Percentiles rank a stretch among this genome's conserved stretches.
These are phyloP conservation scores for Mycena latifolia DNA, from an alignment of 768 basidiomycete species.

Conservation along the genomic window DNA sequence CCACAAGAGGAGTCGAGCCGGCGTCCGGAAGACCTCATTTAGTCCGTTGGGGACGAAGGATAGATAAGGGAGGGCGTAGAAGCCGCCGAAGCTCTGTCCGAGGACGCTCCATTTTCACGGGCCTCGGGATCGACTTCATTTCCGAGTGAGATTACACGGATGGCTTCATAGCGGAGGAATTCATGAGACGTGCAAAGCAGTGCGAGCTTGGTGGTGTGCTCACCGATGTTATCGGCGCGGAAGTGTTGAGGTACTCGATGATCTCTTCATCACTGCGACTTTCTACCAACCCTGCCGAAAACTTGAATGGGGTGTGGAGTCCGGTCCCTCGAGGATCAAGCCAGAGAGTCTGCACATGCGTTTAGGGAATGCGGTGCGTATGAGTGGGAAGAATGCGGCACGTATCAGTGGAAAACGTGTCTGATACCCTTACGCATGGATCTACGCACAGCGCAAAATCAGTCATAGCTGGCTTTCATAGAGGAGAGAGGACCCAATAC, in stretches of 20 bases:
- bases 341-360: not conserved
- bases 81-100: not conserved
- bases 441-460: too few species aligned
- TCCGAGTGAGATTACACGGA: not conserved
- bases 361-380: too few species aligned
- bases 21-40: not conserved
- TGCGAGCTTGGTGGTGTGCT: too few species aligned
- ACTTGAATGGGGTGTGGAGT: not conserved
- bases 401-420: too few species aligned
- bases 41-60: not conserved
- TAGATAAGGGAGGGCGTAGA: not conserved
- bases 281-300: not conserved
- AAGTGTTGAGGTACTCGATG: not conserved
- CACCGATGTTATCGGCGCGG: not conserved
- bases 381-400: too few species aligned
- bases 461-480: too few species aligned
- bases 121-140: not conserved
- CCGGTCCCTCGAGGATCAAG: not conserved
- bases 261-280: not conserved
- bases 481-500: too few species aligned
- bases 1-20: not conserved
- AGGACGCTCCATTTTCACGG: not conserved
- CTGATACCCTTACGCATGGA: too few species aligned
- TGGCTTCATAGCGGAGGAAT: not conserved
- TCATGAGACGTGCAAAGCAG: too few species aligned